Conservation (phyloP, 202 grass and related monocot species). For the Digitaria exilis region DNA sequence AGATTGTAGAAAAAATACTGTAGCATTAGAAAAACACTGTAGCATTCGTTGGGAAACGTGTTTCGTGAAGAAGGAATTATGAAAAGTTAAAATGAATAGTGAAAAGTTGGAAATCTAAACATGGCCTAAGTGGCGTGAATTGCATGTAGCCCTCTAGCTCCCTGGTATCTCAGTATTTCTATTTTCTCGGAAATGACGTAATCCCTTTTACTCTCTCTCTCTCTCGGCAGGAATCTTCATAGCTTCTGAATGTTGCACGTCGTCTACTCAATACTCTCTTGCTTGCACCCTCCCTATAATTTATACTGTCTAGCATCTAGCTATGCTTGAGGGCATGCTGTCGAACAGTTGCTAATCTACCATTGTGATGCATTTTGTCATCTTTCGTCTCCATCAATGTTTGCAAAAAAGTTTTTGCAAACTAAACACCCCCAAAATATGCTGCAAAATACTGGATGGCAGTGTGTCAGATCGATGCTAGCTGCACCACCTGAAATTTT, state of each 20-base stretch:
- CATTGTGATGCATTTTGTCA: not conserved
- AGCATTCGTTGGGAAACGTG: too few relatives aligned
- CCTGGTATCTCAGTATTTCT: not conserved
- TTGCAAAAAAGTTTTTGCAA: too few relatives aligned
- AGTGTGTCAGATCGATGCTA: not conserved
- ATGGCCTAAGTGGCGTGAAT: constrained; percentile 20
- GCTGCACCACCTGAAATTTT: not conserved
- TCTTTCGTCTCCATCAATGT: not conserved
- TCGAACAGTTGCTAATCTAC: not conserved
- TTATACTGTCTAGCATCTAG: not conserved
- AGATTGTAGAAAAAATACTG: too few relatives aligned
- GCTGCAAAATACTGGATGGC: not conserved
- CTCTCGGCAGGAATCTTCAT: not conserved
- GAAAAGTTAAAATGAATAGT: too few relatives aligned
- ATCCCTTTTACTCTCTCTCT: not conserved
- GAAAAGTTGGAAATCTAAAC: too few relatives aligned
- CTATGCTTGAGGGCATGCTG: not conserved
- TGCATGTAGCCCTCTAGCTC: not conserved
- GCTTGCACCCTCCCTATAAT: constrained; percentile 3
- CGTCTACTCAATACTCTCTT: not conserved
- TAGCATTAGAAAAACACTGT: too few relatives aligned
- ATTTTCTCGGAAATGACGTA: constrained; percentile 3
- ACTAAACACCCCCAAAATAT: too few relatives aligned
- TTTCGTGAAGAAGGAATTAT: too few relatives aligned
- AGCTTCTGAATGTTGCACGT: not conserved